Conservation (phyloP, 2,329 filamentous ascomycete genomes). For the Neofusicoccum sp. region DNA sequence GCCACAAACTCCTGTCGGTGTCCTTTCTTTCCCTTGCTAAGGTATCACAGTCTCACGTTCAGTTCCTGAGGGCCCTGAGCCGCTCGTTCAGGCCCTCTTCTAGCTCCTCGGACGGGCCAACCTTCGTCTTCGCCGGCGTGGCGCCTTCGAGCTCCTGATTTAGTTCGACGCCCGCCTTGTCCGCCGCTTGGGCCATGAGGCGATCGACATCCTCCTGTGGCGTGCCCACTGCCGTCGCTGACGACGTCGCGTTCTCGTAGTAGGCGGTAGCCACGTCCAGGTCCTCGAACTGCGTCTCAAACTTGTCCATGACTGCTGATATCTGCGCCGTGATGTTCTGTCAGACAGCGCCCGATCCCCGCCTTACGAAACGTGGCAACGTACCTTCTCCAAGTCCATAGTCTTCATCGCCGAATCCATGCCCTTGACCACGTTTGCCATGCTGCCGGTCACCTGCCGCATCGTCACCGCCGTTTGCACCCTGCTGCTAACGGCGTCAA, state of each 20-base stretch:
- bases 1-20: neutral
- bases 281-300: slow-evolving; percentile 58
- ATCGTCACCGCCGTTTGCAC: slow-evolving; percentile 65
- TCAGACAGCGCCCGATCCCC: neutral
- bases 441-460: slow-evolving; percentile 59
- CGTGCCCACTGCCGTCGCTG: slow-evolving; percentile 71
- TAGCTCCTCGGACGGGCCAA: slow-evolving; percentile 71
- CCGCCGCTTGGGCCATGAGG: slow-evolving; percentile 78
- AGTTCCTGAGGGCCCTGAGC: slow-evolving; percentile 54
- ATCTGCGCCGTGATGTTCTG: slow-evolving; percentile 45
- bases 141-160: slow-evolving; percentile 68
- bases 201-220: slow-evolving; percentile 84
- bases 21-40: neutral
- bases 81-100: slow-evolving; percentile 69
- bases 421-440: slow-evolving; percentile 61
- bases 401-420: slow-evolving; percentile 63
- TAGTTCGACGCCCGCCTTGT: slow-evolving; percentile 82
- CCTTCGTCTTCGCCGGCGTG: slow-evolving; percentile 54
- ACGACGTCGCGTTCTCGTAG: slow-evolving; percentile 81
- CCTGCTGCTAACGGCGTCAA: slow-evolving; percentile 59
- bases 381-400: slow-evolving; percentile 62
- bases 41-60: neutral
- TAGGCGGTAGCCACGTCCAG: slow-evolving; percentile 59
- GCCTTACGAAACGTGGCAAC: slow-evolving; percentile 9
- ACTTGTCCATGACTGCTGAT: slow-evolving; percentile 64